These are phyloP conservation scores for Cicer judaicum DNA, from an alignment of 306 rosid genomes.

Conservation along the genomic window DNA sequence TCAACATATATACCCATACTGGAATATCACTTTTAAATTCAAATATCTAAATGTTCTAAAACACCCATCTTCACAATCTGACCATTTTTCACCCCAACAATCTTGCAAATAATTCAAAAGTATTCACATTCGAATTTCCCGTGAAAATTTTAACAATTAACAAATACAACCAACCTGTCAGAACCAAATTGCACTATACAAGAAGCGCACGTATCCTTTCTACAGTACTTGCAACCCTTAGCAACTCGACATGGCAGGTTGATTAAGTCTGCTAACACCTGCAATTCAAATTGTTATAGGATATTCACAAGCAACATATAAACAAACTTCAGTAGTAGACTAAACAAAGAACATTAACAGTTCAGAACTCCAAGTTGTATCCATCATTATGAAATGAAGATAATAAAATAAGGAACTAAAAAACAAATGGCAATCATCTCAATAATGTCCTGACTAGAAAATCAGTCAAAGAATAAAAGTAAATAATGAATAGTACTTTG, in stretches of 20 bases:
- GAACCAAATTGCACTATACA: conserved; percentile 81
- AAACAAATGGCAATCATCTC: conserved; percentile 15
- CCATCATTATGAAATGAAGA: conserved; percentile 6
- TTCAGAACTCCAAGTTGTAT: conserved; percentile 6
- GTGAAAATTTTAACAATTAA: conserved; percentile 29
- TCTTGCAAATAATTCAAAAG: neutral
- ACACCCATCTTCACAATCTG: conserved; percentile 23
- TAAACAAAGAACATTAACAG: conserved; percentile 36
- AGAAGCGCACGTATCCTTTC: conserved; percentile 72
- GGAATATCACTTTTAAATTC: conserved; percentile 5
- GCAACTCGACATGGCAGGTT: conserved; percentile 94
- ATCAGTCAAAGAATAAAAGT: conserved; percentile 14
- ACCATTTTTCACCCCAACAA: conserved; percentile 19
- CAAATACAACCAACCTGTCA: conserved; percentile 61
- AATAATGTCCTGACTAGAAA: conserved; percentile 32
- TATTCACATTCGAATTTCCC: conserved; percentile 32
- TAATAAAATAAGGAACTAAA: conserved; percentile 30
- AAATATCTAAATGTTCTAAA: conserved; percentile 11
- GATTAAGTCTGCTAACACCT: conserved; percentile 86
- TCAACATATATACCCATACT: neutral
- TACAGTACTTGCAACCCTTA: conserved; percentile 91
- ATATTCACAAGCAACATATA: conserved; percentile 16
- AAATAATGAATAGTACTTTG: conserved; percentile 62
- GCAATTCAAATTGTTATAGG: conserved; percentile 46
- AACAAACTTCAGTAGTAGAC: conserved; percentile 2